These are phyloP conservation scores for Solanum gandarillasii DNA, from an alignment of 257 asterid genomes.

Conservation along the genomic window DNA sequence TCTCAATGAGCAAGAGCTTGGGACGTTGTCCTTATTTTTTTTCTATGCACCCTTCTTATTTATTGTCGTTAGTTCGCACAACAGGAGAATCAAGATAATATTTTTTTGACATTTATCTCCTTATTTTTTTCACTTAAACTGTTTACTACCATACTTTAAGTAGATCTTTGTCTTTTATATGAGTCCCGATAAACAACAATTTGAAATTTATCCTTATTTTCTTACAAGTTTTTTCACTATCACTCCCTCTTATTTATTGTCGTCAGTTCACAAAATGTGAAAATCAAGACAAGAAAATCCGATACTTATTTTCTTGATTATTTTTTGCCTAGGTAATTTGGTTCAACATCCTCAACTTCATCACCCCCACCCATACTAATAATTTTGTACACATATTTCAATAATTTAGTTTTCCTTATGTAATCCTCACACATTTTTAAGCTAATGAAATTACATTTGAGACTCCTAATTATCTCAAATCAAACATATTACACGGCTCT, in stretches of 20 bases:
- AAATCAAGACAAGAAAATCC: neutral
- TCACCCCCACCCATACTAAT: neutral
- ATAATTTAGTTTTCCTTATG: neutral
- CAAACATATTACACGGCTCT: neutral
- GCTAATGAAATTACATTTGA: neutral
- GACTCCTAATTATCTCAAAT: neutral
- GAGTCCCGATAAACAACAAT: neutral
- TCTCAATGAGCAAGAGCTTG: neutral
- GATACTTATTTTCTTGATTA: neutral
- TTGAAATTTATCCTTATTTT: neutral
- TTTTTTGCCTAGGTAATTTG: neutral
- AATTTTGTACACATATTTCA: neutral
- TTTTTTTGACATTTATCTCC: neutral
- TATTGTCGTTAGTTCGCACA: neutral
- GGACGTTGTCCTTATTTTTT: neutral
- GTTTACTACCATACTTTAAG: too few relatives aligned
- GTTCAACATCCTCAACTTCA: neutral
- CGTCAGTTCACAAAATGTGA: too few relatives aligned
- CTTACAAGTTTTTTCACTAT: neutral
- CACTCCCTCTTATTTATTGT: neutral
- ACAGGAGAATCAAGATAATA: neutral
- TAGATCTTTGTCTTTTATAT: too few relatives aligned
- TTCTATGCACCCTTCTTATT: neutral
- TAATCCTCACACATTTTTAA: neutral
- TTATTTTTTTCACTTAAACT: neutral